Evolutionary conservation across 2,329 filamentous ascomycete genomes (phyloP).

Genomic region (Aaosphaeria arxii): DNA sequence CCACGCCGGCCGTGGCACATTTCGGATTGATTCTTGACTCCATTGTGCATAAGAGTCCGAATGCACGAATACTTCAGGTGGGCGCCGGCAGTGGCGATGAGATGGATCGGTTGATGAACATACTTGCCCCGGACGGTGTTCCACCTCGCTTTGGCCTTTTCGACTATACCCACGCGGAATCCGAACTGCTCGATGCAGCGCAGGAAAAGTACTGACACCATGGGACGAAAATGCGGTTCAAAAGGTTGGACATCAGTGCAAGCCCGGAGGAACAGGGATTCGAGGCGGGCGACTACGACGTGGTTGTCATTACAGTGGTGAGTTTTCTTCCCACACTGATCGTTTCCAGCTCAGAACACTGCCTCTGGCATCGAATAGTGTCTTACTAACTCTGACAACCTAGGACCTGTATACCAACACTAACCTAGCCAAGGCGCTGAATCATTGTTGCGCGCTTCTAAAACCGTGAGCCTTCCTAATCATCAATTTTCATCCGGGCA

Average conservation of each 20-base stretch:
- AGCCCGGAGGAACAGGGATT: conserved; percentile 5
- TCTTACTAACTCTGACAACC: too few relatives aligned
- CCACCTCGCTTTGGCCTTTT: conserved; percentile 4
- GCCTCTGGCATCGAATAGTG: too few relatives aligned
- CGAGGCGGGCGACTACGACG: neutral
- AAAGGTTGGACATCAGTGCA: conserved; percentile 6
- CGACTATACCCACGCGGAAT: conserved; percentile 12
- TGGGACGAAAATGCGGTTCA: conserved; percentile 2
- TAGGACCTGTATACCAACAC: too few relatives aligned
- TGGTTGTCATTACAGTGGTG: neutral
- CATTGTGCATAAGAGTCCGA: conserved; percentile 3
- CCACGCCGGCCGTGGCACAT: neutral
- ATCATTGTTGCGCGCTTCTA: neutral
- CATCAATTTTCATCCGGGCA: neutral
- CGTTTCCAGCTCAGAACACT: too few relatives aligned
- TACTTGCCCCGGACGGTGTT: neutral
- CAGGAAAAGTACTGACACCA: conserved; percentile 2
- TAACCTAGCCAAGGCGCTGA: neutral
- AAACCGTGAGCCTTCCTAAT: neutral
- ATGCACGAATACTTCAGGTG: conserved; percentile 5
- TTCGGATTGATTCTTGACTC: neutral
- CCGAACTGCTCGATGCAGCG: conserved; percentile 9
- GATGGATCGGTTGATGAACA: neutral
- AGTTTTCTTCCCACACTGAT: neutral
- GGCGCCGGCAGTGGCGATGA: conserved; percentile 3